Evolutionary conservation across 495 filamentous ascomycete species (phyloP), one percentile per base, ranked within the genome.

Genomic region (Clohesyomyces aquaticus): DNA sequence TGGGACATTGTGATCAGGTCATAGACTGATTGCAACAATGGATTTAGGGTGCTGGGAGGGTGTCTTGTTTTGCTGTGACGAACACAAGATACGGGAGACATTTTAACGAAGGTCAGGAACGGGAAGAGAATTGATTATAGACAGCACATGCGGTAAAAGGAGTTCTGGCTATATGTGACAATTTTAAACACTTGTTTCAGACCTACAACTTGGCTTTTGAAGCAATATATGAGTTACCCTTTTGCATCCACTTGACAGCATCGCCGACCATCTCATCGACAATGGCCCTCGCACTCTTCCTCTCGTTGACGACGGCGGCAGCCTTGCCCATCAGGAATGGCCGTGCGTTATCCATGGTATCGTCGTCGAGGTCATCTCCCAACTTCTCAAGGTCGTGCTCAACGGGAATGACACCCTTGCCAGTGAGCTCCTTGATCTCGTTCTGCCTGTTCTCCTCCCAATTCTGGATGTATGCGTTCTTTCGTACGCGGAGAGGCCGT

Each of bases 271-370:
- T 89, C 78, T 98, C 94, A 72, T 98, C 93, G 48, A 98, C 88
- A 66, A 98, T 91, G 2, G 74, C 88, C 85, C 94, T 96, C 59
- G 94, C 94, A 42, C 84, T 75, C 85, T 95, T 95, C 83, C 88
- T 90, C 77, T 98, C 91, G 70, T 93, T 93, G 50, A 93, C 88
- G 8, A 97, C 90, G 23, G 94, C 93, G 22, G 94, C 88, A 38
- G 91, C 94, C 80, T 98, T 94, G 70, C 94, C 94, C 93, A 98
- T 98, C 67, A 98, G 74, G 82, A 85, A 96, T 14, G 94, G 94
- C 27, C 91, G 85, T 65, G 91, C 92, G 73, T 90, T 90, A 72
- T 98, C 94, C 80, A 98, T 85, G 26, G 87, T 85, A 32, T 97
- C 91, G 47, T 88, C 85, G 62, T 87, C 86, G 55, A 83, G 74